Conservation (phyloP, 768 basidiomycete genomes). For the Clitopilus hobsonii region DNA sequence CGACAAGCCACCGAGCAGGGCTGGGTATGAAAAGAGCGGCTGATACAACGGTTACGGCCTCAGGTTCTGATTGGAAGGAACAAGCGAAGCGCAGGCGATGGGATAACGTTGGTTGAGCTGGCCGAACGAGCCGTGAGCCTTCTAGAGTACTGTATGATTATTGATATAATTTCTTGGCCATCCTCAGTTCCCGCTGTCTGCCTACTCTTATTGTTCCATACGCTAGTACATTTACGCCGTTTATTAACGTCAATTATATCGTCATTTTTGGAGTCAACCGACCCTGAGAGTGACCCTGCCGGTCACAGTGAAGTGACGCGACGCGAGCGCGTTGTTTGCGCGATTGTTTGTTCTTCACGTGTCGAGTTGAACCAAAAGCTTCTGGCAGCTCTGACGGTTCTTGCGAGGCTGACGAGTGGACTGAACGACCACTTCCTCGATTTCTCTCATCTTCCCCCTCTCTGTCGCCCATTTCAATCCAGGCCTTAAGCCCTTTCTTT, state of each 20-base stretch:
- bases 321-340: slow-evolving; percentile 30
- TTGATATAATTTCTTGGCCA: neutral
- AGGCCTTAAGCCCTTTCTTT: slow-evolving; percentile 11
- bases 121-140: neutral
- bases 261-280: neutral
- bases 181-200: neutral
- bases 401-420: slow-evolving; percentile 34
- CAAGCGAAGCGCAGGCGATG: slow-evolving; percentile 36
- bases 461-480: slow-evolving; percentile 11
- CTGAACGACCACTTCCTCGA: slow-evolving; percentile 20
- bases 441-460: slow-evolving; percentile 17
- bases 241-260: neutral
- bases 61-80: slow-evolving; percentile 33
- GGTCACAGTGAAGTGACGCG: slow-evolving; percentile 4
- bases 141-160: neutral
- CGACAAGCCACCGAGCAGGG: slow-evolving; percentile 43
- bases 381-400: slow-evolving; percentile 19
- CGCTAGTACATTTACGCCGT: neutral
- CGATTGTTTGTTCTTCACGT: slow-evolving; percentile 29
- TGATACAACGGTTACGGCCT: slow-evolving; percentile 13
- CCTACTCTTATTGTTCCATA: neutral
- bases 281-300: neutral
- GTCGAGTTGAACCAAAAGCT: slow-evolving; percentile 20
- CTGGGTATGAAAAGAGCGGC: slow-evolving; percentile 39
- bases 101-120: slow-evolving; percentile 14